Evolutionary conservation across 345 rosid genomes (phyloP), one percentile per base, ranked within the genome.

Genomic region (Citrus hindsii): DNA sequence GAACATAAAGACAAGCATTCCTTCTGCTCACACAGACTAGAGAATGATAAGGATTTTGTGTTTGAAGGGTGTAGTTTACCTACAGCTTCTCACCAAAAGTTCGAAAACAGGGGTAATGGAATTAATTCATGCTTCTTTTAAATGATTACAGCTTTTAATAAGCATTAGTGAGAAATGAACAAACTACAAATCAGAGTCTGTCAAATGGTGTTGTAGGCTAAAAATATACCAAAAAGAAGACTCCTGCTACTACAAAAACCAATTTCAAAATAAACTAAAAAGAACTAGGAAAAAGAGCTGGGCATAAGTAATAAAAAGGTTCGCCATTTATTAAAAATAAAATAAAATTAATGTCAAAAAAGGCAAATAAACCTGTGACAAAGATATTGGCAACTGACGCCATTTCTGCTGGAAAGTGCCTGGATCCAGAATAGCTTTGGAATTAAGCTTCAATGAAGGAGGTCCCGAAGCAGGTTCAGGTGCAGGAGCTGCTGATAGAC

Each of bases 361-460:
- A 46, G 13, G 18, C 53, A 72, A 71, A 72, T 67, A 75, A 66
- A 95, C 99, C 96, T 93, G 90, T 68, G 94, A 84, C 73, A 86
- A 63, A 71, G 97, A 82, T 74, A 90, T 68, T 22, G 97, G 90
- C 61, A 95, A 83, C 72, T 95, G 98, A 80, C 94, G 97, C 98
- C 97, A 95, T 82, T 93, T 93, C 79, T 91, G 93, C 85, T 93
- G 98, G 82, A 95, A 93, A 75, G 91, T 85, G 85, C 88, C 86
- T 73, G 97, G 97, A 75, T 92, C 94, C 24, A 94, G 85, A 77
- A 82, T 85, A 85, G 97, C 97, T 88, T 87, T 87, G 53, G 97
- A 64, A 84, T 90, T 90, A 42, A 96, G 99, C 83, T 91, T 94
- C 89, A 94, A 79, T 64, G 88, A 75, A 82, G 91, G 95, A 67